Evolutionary conservation across 441 rosid species (phyloP).

Genomic region (Brassica hybrid): DNA sequence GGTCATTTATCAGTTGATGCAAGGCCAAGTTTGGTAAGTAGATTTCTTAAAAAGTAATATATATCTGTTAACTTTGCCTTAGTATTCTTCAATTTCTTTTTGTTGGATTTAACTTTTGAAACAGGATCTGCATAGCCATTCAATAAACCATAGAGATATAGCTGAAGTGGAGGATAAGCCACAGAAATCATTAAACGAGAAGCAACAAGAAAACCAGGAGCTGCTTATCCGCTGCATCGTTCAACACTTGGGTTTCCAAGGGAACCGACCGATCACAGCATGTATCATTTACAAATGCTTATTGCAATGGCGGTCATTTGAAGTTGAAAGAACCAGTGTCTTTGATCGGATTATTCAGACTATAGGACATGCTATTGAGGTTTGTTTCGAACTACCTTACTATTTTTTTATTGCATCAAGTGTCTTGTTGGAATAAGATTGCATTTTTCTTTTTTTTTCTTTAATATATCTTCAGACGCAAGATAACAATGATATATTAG

Average conservation of each 20-base stretch:
- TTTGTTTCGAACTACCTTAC: constrained; percentile 42
- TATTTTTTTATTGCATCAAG: constrained; percentile 13
- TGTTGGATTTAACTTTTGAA: background rate
- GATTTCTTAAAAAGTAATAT: constrained; percentile 2
- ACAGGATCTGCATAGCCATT: constrained; percentile 84
- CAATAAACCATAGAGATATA: constrained; percentile 74
- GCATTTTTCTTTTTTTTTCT: background rate
- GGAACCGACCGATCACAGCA: constrained; percentile 90
- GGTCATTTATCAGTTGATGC: constrained; percentile 71
- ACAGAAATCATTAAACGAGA: constrained; percentile 93
- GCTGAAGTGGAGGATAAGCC: constrained; percentile 87
- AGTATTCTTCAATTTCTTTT: background rate
- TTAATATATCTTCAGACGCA: constrained; percentile 60
- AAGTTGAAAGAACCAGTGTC: constrained; percentile 95
- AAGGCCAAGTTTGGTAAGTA: constrained; percentile 65
- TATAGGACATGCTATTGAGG: constrained; percentile 97
- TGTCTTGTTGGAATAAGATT: background rate
- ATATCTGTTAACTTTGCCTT: background rate
- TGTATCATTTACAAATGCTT: constrained; percentile 97
- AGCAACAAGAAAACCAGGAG: constrained; percentile 98
- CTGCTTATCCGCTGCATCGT: constrained; percentile 93
- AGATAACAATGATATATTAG: constrained; percentile 89
- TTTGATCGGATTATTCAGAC: constrained; percentile 97
- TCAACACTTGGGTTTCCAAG: constrained; percentile 87
- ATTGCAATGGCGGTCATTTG: constrained; percentile 98